Percentiles rank a stretch among this genome's conserved stretches.
Evolutionary conservation across 2,329 filamentous ascomycete species (phyloP).

Genomic region (Epichloe coenophiala): DNA sequence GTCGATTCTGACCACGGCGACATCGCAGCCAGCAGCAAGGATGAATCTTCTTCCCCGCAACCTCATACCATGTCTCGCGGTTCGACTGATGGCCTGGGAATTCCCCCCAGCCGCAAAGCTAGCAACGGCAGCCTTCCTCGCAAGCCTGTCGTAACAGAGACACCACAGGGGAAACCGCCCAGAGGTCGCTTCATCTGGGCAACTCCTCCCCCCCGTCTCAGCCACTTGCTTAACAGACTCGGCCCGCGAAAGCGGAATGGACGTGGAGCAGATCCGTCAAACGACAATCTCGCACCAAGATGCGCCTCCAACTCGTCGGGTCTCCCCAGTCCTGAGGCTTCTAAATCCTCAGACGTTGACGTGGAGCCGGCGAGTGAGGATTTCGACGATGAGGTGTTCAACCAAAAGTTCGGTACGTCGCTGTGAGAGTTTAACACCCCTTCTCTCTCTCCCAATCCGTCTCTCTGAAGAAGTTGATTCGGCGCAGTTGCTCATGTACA

Average conservation of each 20-base stretch:
- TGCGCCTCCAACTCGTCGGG: not conserved
- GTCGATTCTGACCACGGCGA: not conserved
- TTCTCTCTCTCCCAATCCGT: too few relatives aligned
- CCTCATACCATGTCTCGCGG: not conserved
- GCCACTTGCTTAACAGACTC: not conserved
- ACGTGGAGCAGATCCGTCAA: not conserved
- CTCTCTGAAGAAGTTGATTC: too few relatives aligned
- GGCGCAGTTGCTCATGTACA: not conserved
- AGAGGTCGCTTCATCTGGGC: not conserved
- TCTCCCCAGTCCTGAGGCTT: not conserved
- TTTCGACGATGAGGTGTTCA: constrained; percentile 16
- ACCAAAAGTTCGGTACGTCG: constrained; percentile 18
- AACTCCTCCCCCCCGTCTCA: not conserved
- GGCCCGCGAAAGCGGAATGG: not conserved
- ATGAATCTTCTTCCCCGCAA: not conserved
- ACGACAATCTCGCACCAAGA: not conserved
- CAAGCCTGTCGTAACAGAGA: not conserved
- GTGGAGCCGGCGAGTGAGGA: not conserved
- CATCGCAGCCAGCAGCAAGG: not conserved
- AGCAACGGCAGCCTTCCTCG: not conserved
- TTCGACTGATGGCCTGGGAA: not conserved
- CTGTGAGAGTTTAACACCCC: not conserved
- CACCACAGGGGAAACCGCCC: not conserved
- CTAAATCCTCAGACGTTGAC: not conserved
- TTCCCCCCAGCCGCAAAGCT: not conserved